phyloP scores from a whole-genome alignment of 1,139 yeast genomes.

The Pichia sp. region DNA sequence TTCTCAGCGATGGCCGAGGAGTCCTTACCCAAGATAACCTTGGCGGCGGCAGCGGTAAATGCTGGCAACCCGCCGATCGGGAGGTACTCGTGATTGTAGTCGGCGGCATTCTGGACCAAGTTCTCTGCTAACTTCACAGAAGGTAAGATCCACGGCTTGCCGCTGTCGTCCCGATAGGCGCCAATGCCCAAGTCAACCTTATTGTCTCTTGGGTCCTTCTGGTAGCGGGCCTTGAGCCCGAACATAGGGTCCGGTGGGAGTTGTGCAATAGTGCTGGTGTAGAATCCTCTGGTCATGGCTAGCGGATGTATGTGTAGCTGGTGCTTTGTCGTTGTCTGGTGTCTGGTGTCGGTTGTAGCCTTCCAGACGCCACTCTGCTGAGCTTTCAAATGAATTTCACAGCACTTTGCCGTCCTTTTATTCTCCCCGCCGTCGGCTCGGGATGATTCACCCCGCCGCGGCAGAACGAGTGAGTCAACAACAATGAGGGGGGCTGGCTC shows the following conservation, averaged over 20 bases:
- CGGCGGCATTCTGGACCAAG: constrained; percentile 47
- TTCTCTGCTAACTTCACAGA: constrained; percentile 74
- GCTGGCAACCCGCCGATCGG: constrained; percentile 74
- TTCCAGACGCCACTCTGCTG: no score
- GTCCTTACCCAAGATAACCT: constrained; percentile 67
- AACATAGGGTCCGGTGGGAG: constrained; percentile 79
- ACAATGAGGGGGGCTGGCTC: no score
- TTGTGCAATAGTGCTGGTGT: constrained; percentile 46
- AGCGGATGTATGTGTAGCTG: not conserved
- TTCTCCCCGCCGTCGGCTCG: not conserved
- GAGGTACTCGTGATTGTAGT: constrained; percentile 86
- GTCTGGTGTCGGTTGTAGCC: not conserved
- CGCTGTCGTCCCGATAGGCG: constrained; percentile 89
- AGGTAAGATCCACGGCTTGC: constrained; percentile 92
- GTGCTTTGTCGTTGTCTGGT: not conserved
- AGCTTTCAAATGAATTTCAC: no score
- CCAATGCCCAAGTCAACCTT: constrained; percentile 90
- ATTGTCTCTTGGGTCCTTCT: constrained; percentile 53
- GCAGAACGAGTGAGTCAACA: no score
- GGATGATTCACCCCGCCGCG: not conserved
- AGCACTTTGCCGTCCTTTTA: not conserved
- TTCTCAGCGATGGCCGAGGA: constrained; percentile 50
- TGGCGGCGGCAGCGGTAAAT: constrained; percentile 71
- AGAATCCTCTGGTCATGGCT: constrained; percentile 25
- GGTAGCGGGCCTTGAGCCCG: constrained; percentile 73